Evolutionary conservation across 2,329 filamentous ascomycete species (phyloP).

Genomic region (Aspergillus puulaauensis): DNA sequence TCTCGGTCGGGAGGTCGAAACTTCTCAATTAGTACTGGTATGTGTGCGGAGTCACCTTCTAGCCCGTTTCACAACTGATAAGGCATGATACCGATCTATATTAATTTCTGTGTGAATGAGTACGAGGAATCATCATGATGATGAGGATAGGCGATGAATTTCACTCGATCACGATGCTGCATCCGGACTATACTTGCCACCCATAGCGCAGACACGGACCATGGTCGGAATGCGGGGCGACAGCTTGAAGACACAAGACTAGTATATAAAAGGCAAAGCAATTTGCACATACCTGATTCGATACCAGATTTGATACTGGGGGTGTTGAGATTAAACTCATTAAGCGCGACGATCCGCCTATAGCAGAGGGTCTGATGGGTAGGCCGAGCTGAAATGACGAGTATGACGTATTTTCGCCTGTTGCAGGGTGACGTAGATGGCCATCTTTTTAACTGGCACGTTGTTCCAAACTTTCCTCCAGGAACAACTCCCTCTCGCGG

Average conservation of each 20-base stretch:
- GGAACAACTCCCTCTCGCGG: not conserved
- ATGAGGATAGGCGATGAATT: not conserved
- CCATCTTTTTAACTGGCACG: not conserved
- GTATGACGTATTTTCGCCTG: not conserved
- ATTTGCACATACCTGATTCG: no score
- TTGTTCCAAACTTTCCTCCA: not conserved
- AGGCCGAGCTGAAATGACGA: no score
- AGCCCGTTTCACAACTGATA: not conserved
- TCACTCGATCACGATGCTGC: not conserved
- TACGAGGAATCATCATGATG: not conserved
- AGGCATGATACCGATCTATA: not conserved
- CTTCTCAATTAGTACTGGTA: no score
- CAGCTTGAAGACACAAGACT: no score
- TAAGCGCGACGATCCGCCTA: not conserved
- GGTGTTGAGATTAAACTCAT: not conserved
- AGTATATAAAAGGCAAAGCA: no score
- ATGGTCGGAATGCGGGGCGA: no score
- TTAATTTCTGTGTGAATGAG: not conserved
- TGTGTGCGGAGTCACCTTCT: not conserved
- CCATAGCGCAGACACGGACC: no score
- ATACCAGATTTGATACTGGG: no score
- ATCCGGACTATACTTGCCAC: no score
- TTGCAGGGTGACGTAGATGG: constrained; percentile 6
- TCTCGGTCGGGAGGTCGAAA: not conserved
- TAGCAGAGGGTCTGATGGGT: not conserved